Percentiles rank a stretch among this genome's conserved stretches.
Evolutionary conservation across 169 alveolate species (phyloP).

Genomic region (Cryptosporidium tyzzeri): DNA sequence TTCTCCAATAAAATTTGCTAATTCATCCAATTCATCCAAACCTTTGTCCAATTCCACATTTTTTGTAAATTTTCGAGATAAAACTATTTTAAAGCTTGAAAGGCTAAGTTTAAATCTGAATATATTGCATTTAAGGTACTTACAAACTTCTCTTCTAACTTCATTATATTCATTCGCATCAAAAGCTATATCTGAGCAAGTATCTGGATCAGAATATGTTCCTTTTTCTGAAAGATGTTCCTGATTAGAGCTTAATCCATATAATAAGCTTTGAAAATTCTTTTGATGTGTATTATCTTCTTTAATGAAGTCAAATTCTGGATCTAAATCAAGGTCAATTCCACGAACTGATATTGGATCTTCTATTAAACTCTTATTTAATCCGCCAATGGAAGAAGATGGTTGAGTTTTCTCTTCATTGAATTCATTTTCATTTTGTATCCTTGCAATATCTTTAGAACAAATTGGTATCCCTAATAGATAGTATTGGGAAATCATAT

Average conservation of each 20-base stretch:
- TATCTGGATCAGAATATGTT: not conserved
- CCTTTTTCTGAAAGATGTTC: not conserved
- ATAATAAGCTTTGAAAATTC: not conserved
- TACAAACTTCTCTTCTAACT: constrained; percentile 28
- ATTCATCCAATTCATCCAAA: not conserved
- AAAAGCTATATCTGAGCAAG: not conserved
- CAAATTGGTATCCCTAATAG: constrained; percentile 39
- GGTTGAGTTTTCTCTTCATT: not conserved
- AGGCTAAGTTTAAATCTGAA: constrained; percentile 1
- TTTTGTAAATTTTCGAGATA: constrained; percentile 2
- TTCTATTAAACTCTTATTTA: not conserved
- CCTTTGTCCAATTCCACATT: not conserved
- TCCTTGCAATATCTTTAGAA: constrained; percentile 43
- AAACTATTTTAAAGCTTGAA: not conserved
- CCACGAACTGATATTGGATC: not conserved
- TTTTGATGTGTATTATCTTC: not conserved
- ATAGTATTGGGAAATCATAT: constrained; percentile 35
- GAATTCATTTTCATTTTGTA: constrained; percentile 13
- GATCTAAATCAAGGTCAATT: not conserved
- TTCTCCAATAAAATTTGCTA: constrained; percentile 28
- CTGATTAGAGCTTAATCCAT: not conserved
- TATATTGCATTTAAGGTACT: constrained; percentile 29
- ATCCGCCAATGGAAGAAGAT: not conserved
- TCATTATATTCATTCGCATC: not conserved
- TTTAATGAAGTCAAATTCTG: not conserved